These are phyloP conservation scores for Larix sibirica DNA, from an alignment of 83 land plant species.

Conservation along the genomic window DNA sequence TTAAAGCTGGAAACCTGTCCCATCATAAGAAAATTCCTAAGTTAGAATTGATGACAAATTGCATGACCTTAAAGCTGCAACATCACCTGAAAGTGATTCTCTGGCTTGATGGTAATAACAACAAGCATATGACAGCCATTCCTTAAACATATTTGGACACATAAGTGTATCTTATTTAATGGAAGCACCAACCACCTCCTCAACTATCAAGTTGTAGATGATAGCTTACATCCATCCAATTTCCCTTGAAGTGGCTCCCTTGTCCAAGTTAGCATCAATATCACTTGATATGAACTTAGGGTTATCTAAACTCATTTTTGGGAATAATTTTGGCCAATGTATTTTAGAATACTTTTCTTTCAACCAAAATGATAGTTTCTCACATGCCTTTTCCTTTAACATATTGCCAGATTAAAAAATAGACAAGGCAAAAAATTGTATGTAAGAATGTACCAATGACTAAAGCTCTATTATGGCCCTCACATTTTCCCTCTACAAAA, in stretches of 20 bases:
- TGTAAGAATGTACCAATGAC: constrained; percentile 54
- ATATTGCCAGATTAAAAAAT: constrained; percentile 10
- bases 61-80: constrained; percentile 23
- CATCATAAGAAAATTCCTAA: constrained; percentile 43
- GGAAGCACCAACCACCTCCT: constrained; percentile 72
- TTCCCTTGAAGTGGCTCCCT: not conserved
- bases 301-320: constrained; percentile 39
- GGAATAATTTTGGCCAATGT: constrained; percentile 30
- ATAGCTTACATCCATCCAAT: constrained; percentile 15
- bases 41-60: constrained; percentile 56
- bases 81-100: constrained; percentile 28
- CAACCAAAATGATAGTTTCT: constrained; percentile 85
- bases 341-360: constrained; percentile 26
- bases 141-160: constrained; percentile 77
- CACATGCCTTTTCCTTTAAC: constrained; percentile 82
- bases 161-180: constrained; percentile 63
- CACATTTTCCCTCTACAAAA: constrained; percentile 66
- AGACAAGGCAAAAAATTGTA: constrained; percentile 20
- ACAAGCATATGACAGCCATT: constrained; percentile 95
- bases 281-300: constrained; percentile 5
- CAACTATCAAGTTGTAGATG: constrained; percentile 25
- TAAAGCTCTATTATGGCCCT: constrained; percentile 73
- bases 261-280: constrained; percentile 6
- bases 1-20: constrained; percentile 12
- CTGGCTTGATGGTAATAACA: constrained; percentile 86